These are phyloP conservation scores for Verbascum thapsus DNA, from an alignment of 257 asterid species.

Conservation along the genomic window DNA sequence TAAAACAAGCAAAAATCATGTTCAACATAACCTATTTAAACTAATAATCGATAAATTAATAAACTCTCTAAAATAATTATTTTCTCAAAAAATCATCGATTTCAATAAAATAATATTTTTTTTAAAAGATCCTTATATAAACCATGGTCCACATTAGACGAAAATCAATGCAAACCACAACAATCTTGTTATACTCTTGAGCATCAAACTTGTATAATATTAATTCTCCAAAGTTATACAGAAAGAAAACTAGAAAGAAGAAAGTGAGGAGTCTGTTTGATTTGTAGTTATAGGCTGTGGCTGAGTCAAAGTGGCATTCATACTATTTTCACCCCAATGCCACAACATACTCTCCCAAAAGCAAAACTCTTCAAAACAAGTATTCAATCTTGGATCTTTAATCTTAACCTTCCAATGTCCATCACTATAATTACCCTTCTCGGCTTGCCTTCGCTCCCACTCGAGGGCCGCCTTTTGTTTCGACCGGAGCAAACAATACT, in stretches of 20 bases:
- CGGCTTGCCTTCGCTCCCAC: constrained; percentile 83
- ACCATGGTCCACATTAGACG: no score
- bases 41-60: no score
- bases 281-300: constrained; percentile 41
- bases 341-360: constrained; percentile 92
- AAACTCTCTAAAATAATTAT: no score
- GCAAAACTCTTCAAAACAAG: constrained; percentile 78
- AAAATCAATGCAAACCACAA: no score
- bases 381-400: constrained; percentile 54
- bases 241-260: constrained; percentile 49
- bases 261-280: constrained; percentile 41
- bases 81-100: no score
- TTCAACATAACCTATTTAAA: no score
- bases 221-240: no score
- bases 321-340: constrained; percentile 89
- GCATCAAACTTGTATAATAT: no score
- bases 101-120: no score
- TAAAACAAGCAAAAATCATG: no score
- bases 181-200: no score
- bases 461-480: constrained; percentile 90
- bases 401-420: constrained; percentile 81
- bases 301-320: constrained; percentile 50
- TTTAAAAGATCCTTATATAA: no score
- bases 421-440: constrained; percentile 72
- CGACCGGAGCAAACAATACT: constrained; percentile 76